Percentiles rank a stretch among this genome's conserved stretches.
phyloP scores from a whole-genome alignment of 2,329 filamentous ascomycete species.

The Rutstroemia sp. region DNA sequence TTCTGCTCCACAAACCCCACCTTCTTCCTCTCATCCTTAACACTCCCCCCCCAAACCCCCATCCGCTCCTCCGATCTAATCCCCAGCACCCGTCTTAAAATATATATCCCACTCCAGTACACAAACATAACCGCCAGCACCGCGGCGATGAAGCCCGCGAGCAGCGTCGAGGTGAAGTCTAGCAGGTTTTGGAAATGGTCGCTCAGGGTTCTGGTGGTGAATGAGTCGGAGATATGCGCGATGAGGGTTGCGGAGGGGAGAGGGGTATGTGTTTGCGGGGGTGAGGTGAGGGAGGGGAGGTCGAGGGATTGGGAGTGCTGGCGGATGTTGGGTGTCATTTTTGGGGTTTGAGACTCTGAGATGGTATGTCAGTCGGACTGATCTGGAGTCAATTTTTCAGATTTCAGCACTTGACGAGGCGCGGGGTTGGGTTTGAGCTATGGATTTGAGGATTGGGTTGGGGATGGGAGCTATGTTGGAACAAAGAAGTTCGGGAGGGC shows the following conservation, averaged over 20 bases:
- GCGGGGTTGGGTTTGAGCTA: neutral
- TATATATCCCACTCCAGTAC: neutral
- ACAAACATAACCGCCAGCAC: neutral
- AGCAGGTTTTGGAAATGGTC: conserved; percentile 3
- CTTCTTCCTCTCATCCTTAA: neutral
- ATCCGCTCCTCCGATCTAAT: neutral
- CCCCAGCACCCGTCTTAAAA: neutral
- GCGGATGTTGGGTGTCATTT: neutral
- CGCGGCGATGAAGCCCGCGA: neutral
- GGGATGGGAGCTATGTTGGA: too few species aligned
- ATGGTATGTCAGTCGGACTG: too few species aligned
- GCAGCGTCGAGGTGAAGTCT: conserved; percentile 4
- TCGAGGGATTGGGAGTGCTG: neutral
- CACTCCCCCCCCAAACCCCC: neutral
- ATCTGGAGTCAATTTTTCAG: neutral
- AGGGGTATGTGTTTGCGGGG: neutral
- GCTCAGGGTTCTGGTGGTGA: neutral
- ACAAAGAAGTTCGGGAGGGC: too few species aligned
- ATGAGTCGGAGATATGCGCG: neutral
- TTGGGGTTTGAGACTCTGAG: neutral
- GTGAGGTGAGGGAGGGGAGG: neutral
- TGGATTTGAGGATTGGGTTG: neutral
- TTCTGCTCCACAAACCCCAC: neutral
- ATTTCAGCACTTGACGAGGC: too few species aligned
- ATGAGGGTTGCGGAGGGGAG: neutral